Base-by-base conservation (phyloP, 108 stramenopile genomes). In the Nitzschia inconspicua region DNA sequence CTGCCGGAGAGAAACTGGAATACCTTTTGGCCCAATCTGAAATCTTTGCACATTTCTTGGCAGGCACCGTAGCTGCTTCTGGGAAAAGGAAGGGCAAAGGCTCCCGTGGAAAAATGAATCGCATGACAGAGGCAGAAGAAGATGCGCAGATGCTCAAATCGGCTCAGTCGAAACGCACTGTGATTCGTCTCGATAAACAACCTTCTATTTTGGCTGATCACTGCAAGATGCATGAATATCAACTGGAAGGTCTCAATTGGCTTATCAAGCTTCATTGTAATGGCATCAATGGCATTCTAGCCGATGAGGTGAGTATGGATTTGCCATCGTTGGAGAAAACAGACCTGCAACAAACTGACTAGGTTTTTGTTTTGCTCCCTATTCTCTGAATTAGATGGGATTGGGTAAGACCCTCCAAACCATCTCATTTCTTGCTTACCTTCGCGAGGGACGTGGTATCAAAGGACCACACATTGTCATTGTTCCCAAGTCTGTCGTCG, bases 191-290 rank as follows among this genome's bases (percentile, higher is more conserved):
- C 44, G 76, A 85, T 54, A 60, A 73, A 53, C 99, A 99, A 74
- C 99, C 99, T n/a, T 57, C 64, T 29, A 66, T 67, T 56, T 62
- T 96, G 39, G 79, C 88, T 14, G 25, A 36, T 10, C 70, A 83
- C 39, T 95, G 96, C 53, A 92, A 82, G 28, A 96, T 99, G 97
- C 95, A 98, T 49, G 70, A 70, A 19, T 99, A 99, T 72, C 99
- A 99, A 73, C 70, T 99, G 26, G 99, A 98, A 77, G 99, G 99
- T 28, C 76, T 99, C 57, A 98, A 98, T 72, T 99, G 99, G 99
- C 66, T 99, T 68, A 96, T 99, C 76, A 96, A 96, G 59, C 84
- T 98, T 35, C 95, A 99, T 72, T 97, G 98, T 74, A 94, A 96
- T 52, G 96, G 96, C 34, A 95, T 99, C 59, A 99, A 97, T 77